Conservation (phyloP, 2,329 filamentous ascomycete species). For the Chaetomium sp. region DNA sequence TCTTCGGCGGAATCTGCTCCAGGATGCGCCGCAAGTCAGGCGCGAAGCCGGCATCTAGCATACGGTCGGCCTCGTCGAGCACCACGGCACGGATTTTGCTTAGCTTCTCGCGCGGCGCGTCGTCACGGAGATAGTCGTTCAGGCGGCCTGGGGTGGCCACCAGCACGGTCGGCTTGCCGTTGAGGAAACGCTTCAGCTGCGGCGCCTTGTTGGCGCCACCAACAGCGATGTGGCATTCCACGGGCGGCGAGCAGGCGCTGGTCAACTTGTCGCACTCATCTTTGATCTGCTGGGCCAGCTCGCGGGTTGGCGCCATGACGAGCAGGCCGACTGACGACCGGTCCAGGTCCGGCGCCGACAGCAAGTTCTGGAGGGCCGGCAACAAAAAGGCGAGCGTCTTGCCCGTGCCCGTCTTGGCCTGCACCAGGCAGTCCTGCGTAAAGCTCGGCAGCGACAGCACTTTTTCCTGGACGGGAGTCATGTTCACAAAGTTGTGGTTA, state of each 20-base stretch:
- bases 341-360: slow-evolving; percentile 36
- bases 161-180: slow-evolving; percentile 65
- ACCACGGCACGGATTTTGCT: slow-evolving; percentile 68
- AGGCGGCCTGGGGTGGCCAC: slow-evolving; percentile 76
- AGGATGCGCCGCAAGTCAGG: slow-evolving; percentile 72
- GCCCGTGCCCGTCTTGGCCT: slow-evolving; percentile 81
- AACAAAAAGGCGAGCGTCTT: slow-evolving; percentile 81
- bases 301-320: slow-evolving; percentile 65
- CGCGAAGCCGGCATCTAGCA: slow-evolving; percentile 83
- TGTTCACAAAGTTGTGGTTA: slow-evolving; percentile 28
- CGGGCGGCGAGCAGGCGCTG: slow-evolving; percentile 54
- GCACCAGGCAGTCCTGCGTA: slow-evolving; percentile 59
- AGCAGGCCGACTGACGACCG: slow-evolving; percentile 46
- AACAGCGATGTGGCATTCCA: slow-evolving; percentile 70
- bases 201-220: slow-evolving; percentile 70
- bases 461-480: slow-evolving; percentile 51
- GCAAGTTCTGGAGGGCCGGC: slow-evolving; percentile 73
- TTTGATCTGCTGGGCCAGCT: slow-evolving; percentile 63
- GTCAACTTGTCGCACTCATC: slow-evolving; percentile 61
- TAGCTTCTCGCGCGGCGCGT: slow-evolving; percentile 59
- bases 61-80: slow-evolving; percentile 74
- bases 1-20: slow-evolving; percentile 58
- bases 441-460: slow-evolving; percentile 39
- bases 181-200: slow-evolving; percentile 63
- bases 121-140: slow-evolving; percentile 68